Conservation (phyloP, 2,329 filamentous ascomycete genomes). For the Penicillium sclerotiorum region DNA sequence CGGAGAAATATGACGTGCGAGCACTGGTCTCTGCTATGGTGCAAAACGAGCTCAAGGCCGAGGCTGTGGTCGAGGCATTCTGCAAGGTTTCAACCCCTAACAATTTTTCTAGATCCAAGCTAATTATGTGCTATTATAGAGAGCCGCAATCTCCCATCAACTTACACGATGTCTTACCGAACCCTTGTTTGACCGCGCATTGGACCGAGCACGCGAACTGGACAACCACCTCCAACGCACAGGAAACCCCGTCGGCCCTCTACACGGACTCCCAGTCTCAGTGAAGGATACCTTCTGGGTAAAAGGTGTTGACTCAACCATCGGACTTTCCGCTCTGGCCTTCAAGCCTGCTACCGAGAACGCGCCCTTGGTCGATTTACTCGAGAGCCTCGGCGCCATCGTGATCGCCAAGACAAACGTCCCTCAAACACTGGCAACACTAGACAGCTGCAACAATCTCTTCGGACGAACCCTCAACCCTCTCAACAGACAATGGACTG, state of each 20-base stretch:
- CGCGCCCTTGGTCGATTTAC: constrained; percentile 59
- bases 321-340: constrained; percentile 63
- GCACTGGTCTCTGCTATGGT: constrained; percentile 41
- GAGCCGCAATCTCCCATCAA: constrained; percentile 44
- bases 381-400: constrained; percentile 64
- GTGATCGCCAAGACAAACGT: constrained; percentile 73
- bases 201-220: constrained; percentile 51
- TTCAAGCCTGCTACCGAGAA: constrained; percentile 60
- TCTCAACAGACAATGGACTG: constrained; percentile 60
- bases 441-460: constrained; percentile 64
- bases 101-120: neutral
- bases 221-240: constrained; percentile 48
- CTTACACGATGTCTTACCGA: constrained; percentile 56
- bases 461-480: constrained; percentile 67
- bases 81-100: constrained; percentile 46
- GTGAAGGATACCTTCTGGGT: constrained; percentile 53
- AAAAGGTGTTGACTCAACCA: constrained; percentile 55
- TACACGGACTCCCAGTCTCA: constrained; percentile 65
- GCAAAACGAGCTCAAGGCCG: constrained; percentile 37
- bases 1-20: constrained; percentile 54
- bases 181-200: constrained; percentile 54
- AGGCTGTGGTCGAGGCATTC: constrained; percentile 57
- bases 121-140: constrained; percentile 19
- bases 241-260: constrained; percentile 55
- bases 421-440: constrained; percentile 58